Base-by-base conservation (phyloP, 2,329 filamentous ascomycete genomes). In the Colletotrichum camelliae region DNA sequence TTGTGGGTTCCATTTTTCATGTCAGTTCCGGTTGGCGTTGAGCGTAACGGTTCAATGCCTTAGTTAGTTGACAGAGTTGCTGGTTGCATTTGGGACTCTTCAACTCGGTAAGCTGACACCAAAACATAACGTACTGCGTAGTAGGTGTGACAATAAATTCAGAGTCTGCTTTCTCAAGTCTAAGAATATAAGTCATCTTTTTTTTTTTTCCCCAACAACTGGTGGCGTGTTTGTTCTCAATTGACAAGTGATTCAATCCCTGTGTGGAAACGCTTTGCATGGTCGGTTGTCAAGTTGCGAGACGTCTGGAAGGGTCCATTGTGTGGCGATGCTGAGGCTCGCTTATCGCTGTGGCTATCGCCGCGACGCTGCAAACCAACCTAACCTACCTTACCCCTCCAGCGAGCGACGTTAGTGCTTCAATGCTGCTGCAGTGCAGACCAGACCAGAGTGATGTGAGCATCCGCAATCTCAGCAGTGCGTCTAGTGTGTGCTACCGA, bases 321-420 rank as follows among this genome's bases (percentile, higher is more conserved):
- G 21, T 27, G 21, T 27, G 21, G 60, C 55, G 43, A 61, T 61
- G 68, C 61, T 52, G 52, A 37, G 37, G 37, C 24, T 67, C 52
- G 52, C 72, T 67, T 62, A 67, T 75, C 72, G 37, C 21, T 35
- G 35, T 70, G 58, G 57, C 60, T 27, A 52, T 74, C 58, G 43
- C 21, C 37, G 37, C 16, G 27, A 57, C n/a, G 43, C 52, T 57
- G 31, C 60, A 52, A 52, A 21, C 3, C 43, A 52, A 52, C 43
- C 33, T 35, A 6, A 2, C 43, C 21, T 13, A n/a, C 39, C 39
- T 52, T 24, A 13, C 43, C n/a, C n/a, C n/a, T 52, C 10, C 10
- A 21, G n/a, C n/a, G 43, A 52, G n/a, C 43, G n/a, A 12, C 43
- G n/a, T 52, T 21, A 52, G n/a, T 52, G 43, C 43, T 21, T n/a